These are phyloP conservation scores for Apiospora kogelbergensis DNA, from an alignment of 2,329 filamentous ascomycete genomes.

Conservation along the genomic window DNA sequence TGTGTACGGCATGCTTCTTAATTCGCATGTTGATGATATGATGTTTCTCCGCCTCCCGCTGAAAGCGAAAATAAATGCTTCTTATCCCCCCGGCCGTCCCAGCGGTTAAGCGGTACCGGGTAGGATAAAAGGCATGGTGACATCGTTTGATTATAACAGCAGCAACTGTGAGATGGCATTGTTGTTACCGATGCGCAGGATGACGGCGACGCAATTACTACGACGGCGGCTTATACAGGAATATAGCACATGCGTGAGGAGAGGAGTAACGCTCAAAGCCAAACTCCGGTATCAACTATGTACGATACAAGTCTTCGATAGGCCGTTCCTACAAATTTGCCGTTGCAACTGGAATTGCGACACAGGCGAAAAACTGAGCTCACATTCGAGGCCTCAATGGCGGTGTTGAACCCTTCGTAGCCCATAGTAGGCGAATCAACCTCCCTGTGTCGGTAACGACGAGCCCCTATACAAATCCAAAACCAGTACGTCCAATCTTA, in stretches of 20 bases:
- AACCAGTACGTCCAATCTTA: background rate
- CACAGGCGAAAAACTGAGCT: background rate
- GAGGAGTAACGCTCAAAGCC: background rate
- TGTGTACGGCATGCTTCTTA: background rate
- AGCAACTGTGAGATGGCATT: background rate
- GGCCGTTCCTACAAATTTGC: background rate
- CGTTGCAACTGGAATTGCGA: background rate
- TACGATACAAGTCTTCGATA: background rate
- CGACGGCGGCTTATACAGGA: background rate
- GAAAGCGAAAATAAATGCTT: background rate
- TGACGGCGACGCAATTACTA: background rate
- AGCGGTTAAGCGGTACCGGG: background rate
- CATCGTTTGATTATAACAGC: background rate
- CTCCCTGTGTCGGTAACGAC: background rate
- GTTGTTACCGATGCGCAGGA: background rate
- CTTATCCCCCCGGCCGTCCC: background rate
- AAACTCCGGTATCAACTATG: conserved; percentile 3
- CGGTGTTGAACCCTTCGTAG: conserved; percentile 9
- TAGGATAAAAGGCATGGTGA: background rate
- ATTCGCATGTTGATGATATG: background rate
- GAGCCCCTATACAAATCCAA: background rate
- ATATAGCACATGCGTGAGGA: background rate
- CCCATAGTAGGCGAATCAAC: background rate
- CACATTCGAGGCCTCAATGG: background rate
- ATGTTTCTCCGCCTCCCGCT: background rate